These are phyloP conservation scores for Dictyostelium capitatum DNA, from an alignment of 78 protist genomes.

Conservation along the genomic window DNA sequence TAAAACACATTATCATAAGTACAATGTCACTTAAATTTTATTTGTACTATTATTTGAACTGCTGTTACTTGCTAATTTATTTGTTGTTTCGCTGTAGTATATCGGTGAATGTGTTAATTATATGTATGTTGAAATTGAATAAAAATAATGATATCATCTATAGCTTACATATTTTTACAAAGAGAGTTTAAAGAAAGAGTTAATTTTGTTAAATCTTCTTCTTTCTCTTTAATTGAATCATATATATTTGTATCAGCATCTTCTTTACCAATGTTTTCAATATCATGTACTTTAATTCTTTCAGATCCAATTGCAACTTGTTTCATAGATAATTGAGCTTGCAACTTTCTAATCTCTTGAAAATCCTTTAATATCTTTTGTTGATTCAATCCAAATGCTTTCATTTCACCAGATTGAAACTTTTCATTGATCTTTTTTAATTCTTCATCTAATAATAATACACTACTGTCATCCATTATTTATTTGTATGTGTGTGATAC, in stretches of 20 bases:
- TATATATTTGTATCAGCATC: conserved; percentile 42
- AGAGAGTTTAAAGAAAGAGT: conserved; percentile 30
- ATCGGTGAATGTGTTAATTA: too few species aligned
- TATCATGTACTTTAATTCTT: conserved; percentile 67
- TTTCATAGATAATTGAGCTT: conserved; percentile 77
- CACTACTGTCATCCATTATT: conserved; percentile 73
- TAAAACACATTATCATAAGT: too few species aligned
- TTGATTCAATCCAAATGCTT: conserved; percentile 70
- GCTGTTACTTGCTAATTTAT: conserved; percentile 17
- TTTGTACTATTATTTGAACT: not conserved
- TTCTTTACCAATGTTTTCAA: conserved; percentile 62
- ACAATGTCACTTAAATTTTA: too few species aligned
- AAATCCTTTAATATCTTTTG: conserved; percentile 70
- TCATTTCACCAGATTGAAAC: conserved; percentile 67
- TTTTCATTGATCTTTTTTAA: conserved; percentile 55
- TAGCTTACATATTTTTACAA: conserved; percentile 72
- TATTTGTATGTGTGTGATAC: not conserved
- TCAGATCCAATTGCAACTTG: conserved; percentile 77
- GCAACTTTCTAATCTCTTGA: conserved; percentile 73
- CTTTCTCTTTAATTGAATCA: conserved; percentile 60
- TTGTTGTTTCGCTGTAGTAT: conserved; percentile 15
- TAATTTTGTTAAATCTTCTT: conserved; percentile 69
- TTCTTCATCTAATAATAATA: conserved; percentile 64
- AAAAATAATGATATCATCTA: not conserved
- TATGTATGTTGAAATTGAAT: not conserved